Conservation (phyloP, 768 basidiomycete species). For the Naganishia onofrii region DNA sequence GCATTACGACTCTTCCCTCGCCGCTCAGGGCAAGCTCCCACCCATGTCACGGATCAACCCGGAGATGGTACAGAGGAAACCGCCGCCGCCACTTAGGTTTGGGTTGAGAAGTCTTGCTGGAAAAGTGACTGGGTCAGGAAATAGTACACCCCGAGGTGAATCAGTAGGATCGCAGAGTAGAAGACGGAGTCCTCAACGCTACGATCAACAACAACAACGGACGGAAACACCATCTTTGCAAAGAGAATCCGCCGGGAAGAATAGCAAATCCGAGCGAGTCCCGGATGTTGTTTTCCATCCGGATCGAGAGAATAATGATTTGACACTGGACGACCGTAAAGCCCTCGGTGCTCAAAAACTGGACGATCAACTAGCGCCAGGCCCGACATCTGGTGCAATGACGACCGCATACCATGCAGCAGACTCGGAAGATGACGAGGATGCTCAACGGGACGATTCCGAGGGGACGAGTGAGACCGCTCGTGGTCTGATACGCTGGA, state of each 20-base stretch:
- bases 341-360: conserved; percentile 18
- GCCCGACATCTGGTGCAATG: conserved; percentile 32
- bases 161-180: neutral
- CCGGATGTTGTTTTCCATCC: conserved; percentile 10
- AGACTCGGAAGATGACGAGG: conserved; percentile 11
- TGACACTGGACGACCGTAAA: conserved; percentile 16
- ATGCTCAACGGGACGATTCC: conserved; percentile 25
- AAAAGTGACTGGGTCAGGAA: neutral
- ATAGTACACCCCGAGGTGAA: neutral
- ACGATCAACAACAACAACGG: neutral
- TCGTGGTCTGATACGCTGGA: conserved; percentile 32
- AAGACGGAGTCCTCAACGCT: neutral
- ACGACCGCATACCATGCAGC: neutral
- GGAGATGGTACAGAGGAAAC: conserved; percentile 36
- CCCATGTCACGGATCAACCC: conserved; percentile 47
- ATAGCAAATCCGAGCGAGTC: neutral
- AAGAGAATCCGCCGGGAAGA: neutral
- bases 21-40: conserved; percentile 41
- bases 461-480: conserved; percentile 33
- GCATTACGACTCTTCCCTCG: conserved; percentile 37
- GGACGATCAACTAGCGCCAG: conserved; percentile 43
- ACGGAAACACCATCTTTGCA: neutral
- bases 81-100: conserved; percentile 37
- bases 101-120: conserved; percentile 27
- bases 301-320: neutral